Evolutionary conservation across 305 asterid species (phyloP), one percentile per base, ranked within the genome.

Genomic region (Fraxinus ornus): DNA sequence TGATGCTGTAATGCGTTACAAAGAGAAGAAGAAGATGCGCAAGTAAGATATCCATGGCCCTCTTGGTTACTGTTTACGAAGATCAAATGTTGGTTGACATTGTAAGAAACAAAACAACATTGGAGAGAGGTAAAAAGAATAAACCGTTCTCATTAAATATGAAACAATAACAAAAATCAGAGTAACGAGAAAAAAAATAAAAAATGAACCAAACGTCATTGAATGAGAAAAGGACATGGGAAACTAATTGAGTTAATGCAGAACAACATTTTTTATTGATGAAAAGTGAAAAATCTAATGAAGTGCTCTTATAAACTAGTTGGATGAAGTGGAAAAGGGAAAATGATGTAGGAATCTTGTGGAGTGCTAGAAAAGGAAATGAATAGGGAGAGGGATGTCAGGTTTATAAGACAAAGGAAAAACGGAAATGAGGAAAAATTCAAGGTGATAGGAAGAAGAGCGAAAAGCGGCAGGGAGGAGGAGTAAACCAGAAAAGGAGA

Each of bases 11-110:
- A 88, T 88, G 91, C 97, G 99, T 78, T 95, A 95, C 89, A 93
- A 86, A 88, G 98, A 94, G 89, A 95, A 95, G 93, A 95, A 94
- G 89, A 95, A 95, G 89, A 83, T 89, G 0, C 92, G 98, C 49
- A 90, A 89, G 99, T 95, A 89, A 90, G 60, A 30, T 77, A 76
- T 70, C 79, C 79, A 57, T 28, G 75, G 44, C 47, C 70, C 44
- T 62, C 78, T 39, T 15, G 12, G 33, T 83, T 75, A 62, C 13
- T 62, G 13, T 62, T 19, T 9, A 62, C 30, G 5, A 62, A 62
- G 28, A 62, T 6, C 64, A n/a, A 55, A 55, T 55, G 64, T 66
- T 24, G 32, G 26, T 26, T 66, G 72, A 66, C 9, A 26, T 3
- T 26, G 30, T 24, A 66, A 66, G 36, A 26, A 66, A 66, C 74